These are phyloP conservation scores for Dovyalis caffra DNA, from an alignment of 345 rosid species.

Conservation along the genomic window DNA sequence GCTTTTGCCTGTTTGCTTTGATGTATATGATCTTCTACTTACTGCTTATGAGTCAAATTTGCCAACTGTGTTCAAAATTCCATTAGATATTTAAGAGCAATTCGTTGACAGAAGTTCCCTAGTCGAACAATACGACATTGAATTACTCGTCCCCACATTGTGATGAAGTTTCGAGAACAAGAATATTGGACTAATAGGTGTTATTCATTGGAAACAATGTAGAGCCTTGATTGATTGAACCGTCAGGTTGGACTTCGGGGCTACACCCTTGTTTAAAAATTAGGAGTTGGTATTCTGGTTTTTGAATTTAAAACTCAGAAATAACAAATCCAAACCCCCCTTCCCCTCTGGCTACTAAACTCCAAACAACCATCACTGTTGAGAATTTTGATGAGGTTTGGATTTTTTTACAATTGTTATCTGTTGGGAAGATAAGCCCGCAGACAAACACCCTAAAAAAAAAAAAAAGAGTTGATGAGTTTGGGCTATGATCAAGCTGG, in stretches of 20 bases:
- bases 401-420: no score
- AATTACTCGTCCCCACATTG: not conserved
- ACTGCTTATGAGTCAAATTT: constrained; percentile 5
- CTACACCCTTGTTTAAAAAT: no score
- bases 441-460: not conserved
- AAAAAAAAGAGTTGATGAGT: not conserved
- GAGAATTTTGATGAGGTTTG: no score
- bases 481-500: not conserved
- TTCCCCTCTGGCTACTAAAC: no score
- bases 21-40: not conserved
- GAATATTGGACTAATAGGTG: not conserved
- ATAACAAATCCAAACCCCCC: no score
- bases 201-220: no score
- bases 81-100: not conserved
- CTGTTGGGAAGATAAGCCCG: no score
- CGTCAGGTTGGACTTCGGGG: not conserved
- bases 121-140: not conserved
- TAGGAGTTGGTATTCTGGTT: no score
- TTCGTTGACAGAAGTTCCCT: not conserved
- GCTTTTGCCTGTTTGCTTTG: not conserved
- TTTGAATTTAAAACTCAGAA: no score
- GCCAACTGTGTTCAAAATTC: constrained; percentile 8
- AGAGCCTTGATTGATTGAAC: not conserved
- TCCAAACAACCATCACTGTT: no score
- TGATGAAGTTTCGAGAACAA: not conserved